Conservation (phyloP, 768 basidiomycete genomes). For the Cystoderma amianthinum region DNA sequence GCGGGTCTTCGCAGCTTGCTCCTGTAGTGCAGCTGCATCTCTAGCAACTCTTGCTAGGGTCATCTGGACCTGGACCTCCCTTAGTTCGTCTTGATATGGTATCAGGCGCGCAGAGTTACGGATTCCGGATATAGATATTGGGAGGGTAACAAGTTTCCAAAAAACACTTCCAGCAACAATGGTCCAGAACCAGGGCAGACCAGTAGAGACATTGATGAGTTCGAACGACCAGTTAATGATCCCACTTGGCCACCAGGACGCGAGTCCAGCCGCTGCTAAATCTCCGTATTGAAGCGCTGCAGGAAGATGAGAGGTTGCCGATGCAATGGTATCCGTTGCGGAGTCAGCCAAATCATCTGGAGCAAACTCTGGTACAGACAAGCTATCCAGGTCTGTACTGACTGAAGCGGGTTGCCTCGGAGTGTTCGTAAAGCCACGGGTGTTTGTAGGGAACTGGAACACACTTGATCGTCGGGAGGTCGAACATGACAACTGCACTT, state of each 20-base stretch:
- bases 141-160: constrained; percentile 56
- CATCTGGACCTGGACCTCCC: constrained; percentile 40
- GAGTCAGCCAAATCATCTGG: too few relatives aligned
- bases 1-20: constrained; percentile 44
- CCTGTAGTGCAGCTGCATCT: constrained; percentile 43
- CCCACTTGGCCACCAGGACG: constrained; percentile 59
- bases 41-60: constrained; percentile 18
- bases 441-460: too few relatives aligned
- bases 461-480: too few relatives aligned
- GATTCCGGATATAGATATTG: constrained; percentile 48
- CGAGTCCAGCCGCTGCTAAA: constrained; percentile 60
- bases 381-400: too few relatives aligned
- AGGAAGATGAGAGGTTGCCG: constrained; percentile 7
- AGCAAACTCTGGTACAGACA: too few relatives aligned
- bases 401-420: too few relatives aligned
- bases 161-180: constrained; percentile 59
- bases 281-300: constrained; percentile 65
- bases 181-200: constrained; percentile 81
- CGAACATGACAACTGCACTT: constrained; percentile 8
- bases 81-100: constrained; percentile 48
- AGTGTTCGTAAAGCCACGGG: too few relatives aligned
- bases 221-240: constrained; percentile 59
- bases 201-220: constrained; percentile 58
- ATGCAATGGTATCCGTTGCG: too few relatives aligned
- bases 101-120: constrained; percentile 55